Base-by-base conservation (phyloP, 805 yeast species). In the Lachancea quebecensis region DNA sequence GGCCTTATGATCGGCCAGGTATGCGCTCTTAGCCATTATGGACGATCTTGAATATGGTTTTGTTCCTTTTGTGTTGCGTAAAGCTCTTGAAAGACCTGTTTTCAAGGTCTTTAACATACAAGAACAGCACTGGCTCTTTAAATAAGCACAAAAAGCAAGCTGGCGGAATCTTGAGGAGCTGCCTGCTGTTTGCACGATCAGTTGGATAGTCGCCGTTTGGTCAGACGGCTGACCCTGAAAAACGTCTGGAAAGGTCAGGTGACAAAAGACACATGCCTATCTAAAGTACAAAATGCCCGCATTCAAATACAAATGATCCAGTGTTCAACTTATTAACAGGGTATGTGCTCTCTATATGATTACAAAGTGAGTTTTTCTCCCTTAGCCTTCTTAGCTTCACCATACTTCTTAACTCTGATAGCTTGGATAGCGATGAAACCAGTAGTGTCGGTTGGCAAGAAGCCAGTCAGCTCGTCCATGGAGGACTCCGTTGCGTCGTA, bases 381-480 rank as follows among this genome's bases (percentile, higher is more conserved):
- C 59, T 80, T 81, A 67, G 82, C 90, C 72, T 86, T 82, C 67
- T 89, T 95, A 62, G 93, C 78, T 72, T 89, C 95, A 68, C 99
- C 99, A 68, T 87, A 93, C 74, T 93, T 93, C 79, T 93, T 93
- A 68, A 91, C 86, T 78, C 99, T 88, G 69, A 93, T 93, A 51
- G 98, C 87, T 76, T 93, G 97, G 58, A 93, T 95, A 56, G 96
- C 87, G 70, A 93, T 93, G 79, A 93, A 93, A 46, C 99, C 99
- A 50, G 95, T 74, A 49, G 99, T 88, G 68, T 91, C 98, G 67
- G 85, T 89, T 53, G 99, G 99, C 60, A 86, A 83, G 78, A 93
- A 93, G 49, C 96, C 99, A 48, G 97, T 89, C 63, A 93, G 81
- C 73, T 93, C 99, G 71, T 93, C 99, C 99, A 93, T 93, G 10